Evolutionary conservation across 805 yeast species (phyloP), one percentile per base, ranked within the genome.

Genomic region (Saccharomyces mikatae): DNA sequence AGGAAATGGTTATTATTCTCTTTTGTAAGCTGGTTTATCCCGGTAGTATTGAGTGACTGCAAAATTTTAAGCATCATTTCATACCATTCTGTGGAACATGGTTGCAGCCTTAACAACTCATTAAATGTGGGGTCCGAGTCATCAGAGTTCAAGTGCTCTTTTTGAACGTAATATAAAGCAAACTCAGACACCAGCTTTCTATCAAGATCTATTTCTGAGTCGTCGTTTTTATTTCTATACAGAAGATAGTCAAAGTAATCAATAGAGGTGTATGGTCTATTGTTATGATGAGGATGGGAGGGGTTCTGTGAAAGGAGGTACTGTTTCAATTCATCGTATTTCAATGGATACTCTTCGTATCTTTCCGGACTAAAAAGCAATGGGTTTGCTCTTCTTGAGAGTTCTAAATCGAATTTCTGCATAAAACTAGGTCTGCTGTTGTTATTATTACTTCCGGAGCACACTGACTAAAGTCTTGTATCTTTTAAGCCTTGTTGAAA

Each of bases 331-430:
- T 67, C 71, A 14, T 51, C 59, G 31, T 64, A 62, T 9, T 61
- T 61, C 44, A 62, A 52, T 24, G 71, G 71, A 54, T 67, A 66
- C 36, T 64, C 63, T 28, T 66, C 68, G 21, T 60, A 58, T 24
- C 58, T 52, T 9, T 61, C 63, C 11, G 54, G 52, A 4, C 66
- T 53, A 47, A 67, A 62, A 3, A 67, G 60, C 50, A 60, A 48
- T 0, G 70, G 71, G 46, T 66, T 67, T 2, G 67, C 66, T 41
- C 58, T 58, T 31, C 60, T 56, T 61, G 62, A 58, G n/a, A 67
- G 54, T 14, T 60, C 53, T 48, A 59, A 51, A 30, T 52, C 50
- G 6, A 53, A 46, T 22, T 46, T 26, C 28, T 46, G 30, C 48
- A 26, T 31, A 4, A 31, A 31, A 31, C 6, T 5, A n/a, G 41